phyloP scores from a whole-genome alignment of 352 stramenopile species.

The Globisporangium heterothallicum region DNA sequence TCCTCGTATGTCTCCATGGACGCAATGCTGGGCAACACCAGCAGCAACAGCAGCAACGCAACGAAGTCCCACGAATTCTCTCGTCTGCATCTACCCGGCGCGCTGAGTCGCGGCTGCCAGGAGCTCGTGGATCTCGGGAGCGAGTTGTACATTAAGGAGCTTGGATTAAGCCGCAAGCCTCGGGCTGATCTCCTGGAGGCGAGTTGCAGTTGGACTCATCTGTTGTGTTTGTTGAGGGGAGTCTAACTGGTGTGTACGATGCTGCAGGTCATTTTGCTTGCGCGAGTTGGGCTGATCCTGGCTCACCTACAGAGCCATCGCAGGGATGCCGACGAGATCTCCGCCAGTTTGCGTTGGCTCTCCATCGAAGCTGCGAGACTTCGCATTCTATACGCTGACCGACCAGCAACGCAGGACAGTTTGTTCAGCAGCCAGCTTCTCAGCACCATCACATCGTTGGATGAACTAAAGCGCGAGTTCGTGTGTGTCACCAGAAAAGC shows the following conservation, averaged over 20 bases:
- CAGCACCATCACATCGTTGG: conserved; percentile 18
- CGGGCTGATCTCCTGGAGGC: conserved; percentile 44
- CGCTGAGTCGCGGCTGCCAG: conserved; percentile 23
- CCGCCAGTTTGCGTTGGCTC: conserved; percentile 7
- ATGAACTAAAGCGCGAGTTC: conserved; percentile 29
- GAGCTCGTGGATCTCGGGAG: conserved; percentile 24
- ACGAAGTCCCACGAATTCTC: conserved; percentile 15
- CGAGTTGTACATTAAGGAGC: conserved; percentile 30
- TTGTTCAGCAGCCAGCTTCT: conserved; percentile 24
- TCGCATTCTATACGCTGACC: conserved; percentile 20
- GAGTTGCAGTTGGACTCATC: no score
- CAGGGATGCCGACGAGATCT: conserved; percentile 2
- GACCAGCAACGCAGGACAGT: conserved; percentile 12
- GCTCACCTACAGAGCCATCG: conserved; percentile 12
- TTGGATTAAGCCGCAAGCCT: conserved; percentile 19
- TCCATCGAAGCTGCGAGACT: conserved; percentile 13
- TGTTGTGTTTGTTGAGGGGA: no score
- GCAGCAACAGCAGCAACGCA: conserved; percentile 10
- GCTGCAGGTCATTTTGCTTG: conserved; percentile 31
- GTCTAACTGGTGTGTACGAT: no score
- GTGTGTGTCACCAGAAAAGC: conserved; percentile 20
- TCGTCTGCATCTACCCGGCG: conserved; percentile 14
- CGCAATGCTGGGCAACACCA: conserved; percentile 31
- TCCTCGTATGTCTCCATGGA: conserved; percentile 34
- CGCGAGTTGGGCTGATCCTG: conserved; percentile 30